phyloP scores from a whole-genome alignment of 2,329 filamentous ascomycete genomes.

The Talaromyces islandicus region DNA sequence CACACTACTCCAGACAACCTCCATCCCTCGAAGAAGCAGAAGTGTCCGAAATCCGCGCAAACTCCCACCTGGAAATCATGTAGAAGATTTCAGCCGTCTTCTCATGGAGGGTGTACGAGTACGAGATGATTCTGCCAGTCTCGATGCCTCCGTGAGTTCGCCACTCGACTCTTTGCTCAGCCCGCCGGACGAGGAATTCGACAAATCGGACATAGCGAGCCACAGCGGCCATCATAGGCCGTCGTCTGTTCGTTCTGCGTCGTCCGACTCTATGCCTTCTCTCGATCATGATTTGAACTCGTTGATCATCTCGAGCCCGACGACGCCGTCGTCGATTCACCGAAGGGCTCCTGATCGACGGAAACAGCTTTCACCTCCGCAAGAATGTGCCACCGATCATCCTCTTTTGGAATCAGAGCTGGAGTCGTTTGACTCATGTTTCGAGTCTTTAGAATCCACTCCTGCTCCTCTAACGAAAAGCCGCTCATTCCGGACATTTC shows the following conservation, averaged over 20 bases:
- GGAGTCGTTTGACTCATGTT: constrained; percentile 14
- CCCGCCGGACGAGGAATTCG: constrained; percentile 43
- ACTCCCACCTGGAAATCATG: constrained; percentile 36
- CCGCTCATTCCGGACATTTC: constrained; percentile 28
- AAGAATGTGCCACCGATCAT: constrained; percentile 53
- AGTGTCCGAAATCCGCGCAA: constrained; percentile 34
- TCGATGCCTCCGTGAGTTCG: constrained; percentile 37
- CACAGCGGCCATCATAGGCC: constrained; percentile 40
- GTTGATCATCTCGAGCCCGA: constrained; percentile 39
- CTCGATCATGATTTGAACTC: constrained; percentile 46
- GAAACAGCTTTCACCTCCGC: constrained; percentile 45
- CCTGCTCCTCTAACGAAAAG: constrained; percentile 7
- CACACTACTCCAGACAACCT: constrained; percentile 53
- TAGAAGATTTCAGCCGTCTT: constrained; percentile 50
- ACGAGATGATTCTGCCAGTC: constrained; percentile 40
- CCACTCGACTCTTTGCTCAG: constrained; percentile 52
- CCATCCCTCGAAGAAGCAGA: constrained; percentile 45
- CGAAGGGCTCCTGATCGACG: constrained; percentile 34
- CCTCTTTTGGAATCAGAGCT: constrained; percentile 45
- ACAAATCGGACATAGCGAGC: constrained; percentile 34
- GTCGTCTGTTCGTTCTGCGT: constrained; percentile 46
- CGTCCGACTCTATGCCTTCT: constrained; percentile 54
- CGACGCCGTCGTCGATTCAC: constrained; percentile 37
- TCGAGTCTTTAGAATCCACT: not conserved
- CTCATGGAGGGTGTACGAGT: constrained; percentile 47